Percentiles rank a stretch among this genome's conserved stretches.
These are phyloP conservation scores for Blastosporella zonata DNA, from an alignment of 1,284 basidiomycete genomes.

Conservation along the genomic window DNA sequence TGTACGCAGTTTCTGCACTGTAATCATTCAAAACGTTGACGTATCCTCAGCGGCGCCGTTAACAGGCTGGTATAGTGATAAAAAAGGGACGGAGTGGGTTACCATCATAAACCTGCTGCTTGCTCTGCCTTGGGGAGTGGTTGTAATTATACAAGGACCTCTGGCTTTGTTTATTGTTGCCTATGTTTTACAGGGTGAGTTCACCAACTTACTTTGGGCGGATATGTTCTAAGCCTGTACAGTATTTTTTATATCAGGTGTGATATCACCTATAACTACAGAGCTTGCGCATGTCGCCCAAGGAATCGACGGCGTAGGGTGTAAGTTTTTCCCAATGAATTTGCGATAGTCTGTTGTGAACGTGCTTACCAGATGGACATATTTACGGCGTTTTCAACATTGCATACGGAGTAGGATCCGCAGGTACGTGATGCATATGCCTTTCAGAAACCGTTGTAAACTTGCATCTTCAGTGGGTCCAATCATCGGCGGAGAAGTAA, in stretches of 20 bases:
- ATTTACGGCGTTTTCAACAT: conserved; percentile 68
- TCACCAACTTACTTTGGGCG: neutral
- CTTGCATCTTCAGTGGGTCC: conserved; percentile 51
- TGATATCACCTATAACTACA: conserved; percentile 57
- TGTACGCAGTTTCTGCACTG: conserved; percentile 40
- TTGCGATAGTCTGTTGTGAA: neutral
- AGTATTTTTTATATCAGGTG: conserved; percentile 61
- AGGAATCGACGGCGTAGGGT: conserved; percentile 59
- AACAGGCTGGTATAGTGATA: conserved; percentile 61
- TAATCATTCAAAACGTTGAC: neutral
- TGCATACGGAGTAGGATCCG: conserved; percentile 61
- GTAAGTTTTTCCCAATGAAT: conserved; percentile 35
- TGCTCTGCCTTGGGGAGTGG: conserved; percentile 64
- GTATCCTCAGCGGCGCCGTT: conserved; percentile 51
- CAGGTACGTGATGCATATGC: conserved; percentile 34
- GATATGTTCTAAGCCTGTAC: conserved; percentile 9
- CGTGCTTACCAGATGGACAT: conserved; percentile 49
- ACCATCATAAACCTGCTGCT: conserved; percentile 48
- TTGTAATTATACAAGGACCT: conserved; percentile 50
- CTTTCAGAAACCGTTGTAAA: neutral
- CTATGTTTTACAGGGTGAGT: conserved; percentile 57
- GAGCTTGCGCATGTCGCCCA: conserved; percentile 61
- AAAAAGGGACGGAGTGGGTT: conserved; percentile 58
- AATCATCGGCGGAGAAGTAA: conserved; percentile 63
- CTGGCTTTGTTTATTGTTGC: conserved; percentile 61